Base-by-base conservation (phyloP, 1,284 basidiomycete species). In the Schizopora paradoxa region DNA sequence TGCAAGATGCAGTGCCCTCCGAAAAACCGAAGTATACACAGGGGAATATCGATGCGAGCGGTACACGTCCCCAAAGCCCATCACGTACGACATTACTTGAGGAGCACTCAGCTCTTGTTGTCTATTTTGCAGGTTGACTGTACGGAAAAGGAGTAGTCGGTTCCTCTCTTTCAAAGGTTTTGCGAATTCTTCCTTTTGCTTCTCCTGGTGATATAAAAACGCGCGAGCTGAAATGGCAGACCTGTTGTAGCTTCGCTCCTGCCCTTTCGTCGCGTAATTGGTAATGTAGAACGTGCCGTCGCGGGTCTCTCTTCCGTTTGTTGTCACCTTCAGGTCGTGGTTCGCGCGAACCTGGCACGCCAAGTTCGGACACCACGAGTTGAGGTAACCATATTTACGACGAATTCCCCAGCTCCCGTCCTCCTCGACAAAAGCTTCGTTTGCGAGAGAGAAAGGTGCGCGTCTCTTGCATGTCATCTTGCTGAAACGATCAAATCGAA, bases 311-410 rank as follows among this genome's bases (percentile, higher is more conserved):
- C 0, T 18, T 0, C 61, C 60, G 49, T 64, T 64, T 1, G 58
- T 63, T 1, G 69, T 42, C 0, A 68, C 42, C 47, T 70, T 69
- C 1, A 52, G 45, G 49, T 70, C 61, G 42, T 68, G 57, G 48
- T 70, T 71, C 38, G 60, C 60, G 0, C 54, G 49, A 2, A 55
- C 22, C 19, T 44, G 52, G 3, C 56, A 18, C 0, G 59, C 26
- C 0, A 69, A 33, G 0, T 51, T 14, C 0, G 63, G 66, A 28
- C 50, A 51, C 55, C 56, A 70, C 2, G 34, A 37, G 35, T 62
- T 70, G 8, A 69, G 26, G 27, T 51, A 62, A 1, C 14, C 33
- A 16, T 35, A 35, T 3, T 3, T 2, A 7, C 33, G 3, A 19
- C 22, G 18, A 16, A 22, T 16, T 10, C 33, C 7, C 33, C 33